phyloP scores from a whole-genome alignment of 352 stramenopile genomes.

The Pythium sukuiense region DNA sequence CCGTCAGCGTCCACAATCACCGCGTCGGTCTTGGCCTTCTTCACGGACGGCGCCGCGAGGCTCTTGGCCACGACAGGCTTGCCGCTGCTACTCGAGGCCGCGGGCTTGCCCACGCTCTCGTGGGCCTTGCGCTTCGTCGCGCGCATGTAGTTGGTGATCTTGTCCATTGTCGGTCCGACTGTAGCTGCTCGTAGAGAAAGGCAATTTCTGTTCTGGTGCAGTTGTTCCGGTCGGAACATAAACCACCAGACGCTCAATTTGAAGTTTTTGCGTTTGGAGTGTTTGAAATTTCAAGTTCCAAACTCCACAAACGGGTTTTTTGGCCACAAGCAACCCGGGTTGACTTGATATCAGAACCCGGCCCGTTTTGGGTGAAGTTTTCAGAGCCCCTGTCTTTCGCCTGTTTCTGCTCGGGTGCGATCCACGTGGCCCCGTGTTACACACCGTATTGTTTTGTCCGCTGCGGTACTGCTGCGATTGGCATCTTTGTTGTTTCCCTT shows the following conservation, averaged over 20 bases:
- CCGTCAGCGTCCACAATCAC: slow-evolving; percentile 14
- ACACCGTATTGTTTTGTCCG: neutral
- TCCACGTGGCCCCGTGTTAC: slow-evolving; percentile 11
- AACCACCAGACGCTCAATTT: neutral
- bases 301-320: neutral
- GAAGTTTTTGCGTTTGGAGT: neutral
- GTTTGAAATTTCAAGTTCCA: slow-evolving; percentile 19
- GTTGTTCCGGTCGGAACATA: neutral
- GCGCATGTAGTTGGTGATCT: slow-evolving; percentile 73
- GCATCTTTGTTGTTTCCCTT: slow-evolving; percentile 4
- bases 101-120: slow-evolving; percentile 30
- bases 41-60: slow-evolving; percentile 13
- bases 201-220: slow-evolving; percentile 1
- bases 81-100: neutral
- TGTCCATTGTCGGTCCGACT: slow-evolving; percentile 36
- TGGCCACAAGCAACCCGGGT: neutral
- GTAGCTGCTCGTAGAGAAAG: slow-evolving; percentile 2
- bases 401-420: slow-evolving; percentile 1
- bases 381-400: neutral
- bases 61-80: slow-evolving; percentile 11
- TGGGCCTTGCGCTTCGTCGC: slow-evolving; percentile 46
- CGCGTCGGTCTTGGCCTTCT: slow-evolving; percentile 21
- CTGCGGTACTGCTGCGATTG: neutral
- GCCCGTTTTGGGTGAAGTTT: neutral
- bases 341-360: neutral